Base-by-base conservation (phyloP, 2,329 filamentous ascomycete genomes). In the Fusarium bulbicola region DNA sequence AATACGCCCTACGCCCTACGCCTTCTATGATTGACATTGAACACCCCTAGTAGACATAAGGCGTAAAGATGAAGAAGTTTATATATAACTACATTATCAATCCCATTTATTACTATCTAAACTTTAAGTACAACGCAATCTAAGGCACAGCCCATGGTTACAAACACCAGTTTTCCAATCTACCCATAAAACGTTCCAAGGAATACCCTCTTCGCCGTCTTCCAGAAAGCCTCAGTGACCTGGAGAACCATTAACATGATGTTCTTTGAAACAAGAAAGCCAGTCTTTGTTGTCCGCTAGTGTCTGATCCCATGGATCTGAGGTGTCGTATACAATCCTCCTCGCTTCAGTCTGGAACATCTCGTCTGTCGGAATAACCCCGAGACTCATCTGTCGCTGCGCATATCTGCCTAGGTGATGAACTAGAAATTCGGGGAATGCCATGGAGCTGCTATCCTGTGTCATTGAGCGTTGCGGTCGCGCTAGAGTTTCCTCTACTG, bases 281-380 rank as follows among this genome's bases (percentile, higher is more conserved):
- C 79, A 80, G 18, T 79, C 73, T 1, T 53, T 54, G 26, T 79
- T 79, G 14, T 80, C 77, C 6, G 78, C 77, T 45, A 81, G 68
- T 0, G 77, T 80, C 24, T 78, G 75, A 28, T 80, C 76, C 72
- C 71, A 79, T 0, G 74, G 66, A 12, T 80, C 78, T 2, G 67
- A 64, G 3, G 63, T 70, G 16, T 76, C 71, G 36, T 77, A 79
- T 21, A 77, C 70, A 10, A 80, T 59, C 15, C 71, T 69, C 20
- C 77, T 74, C 6, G 77, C 74, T 39, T 79, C 77, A 0, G 71
- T 59, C 20, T 78, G 70, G 10, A 81, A 75, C 73, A 80, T 80
- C 7, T 73, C 72, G 24, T 80, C 78, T 1, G 69, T 79, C 5
- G 73, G 66, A 5, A 78, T 26, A 7, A 78, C 39, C 0, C 78